Evolutionary conservation across 768 basidiomycete species (phyloP).

Genomic region (Suillus spraguei): DNA sequence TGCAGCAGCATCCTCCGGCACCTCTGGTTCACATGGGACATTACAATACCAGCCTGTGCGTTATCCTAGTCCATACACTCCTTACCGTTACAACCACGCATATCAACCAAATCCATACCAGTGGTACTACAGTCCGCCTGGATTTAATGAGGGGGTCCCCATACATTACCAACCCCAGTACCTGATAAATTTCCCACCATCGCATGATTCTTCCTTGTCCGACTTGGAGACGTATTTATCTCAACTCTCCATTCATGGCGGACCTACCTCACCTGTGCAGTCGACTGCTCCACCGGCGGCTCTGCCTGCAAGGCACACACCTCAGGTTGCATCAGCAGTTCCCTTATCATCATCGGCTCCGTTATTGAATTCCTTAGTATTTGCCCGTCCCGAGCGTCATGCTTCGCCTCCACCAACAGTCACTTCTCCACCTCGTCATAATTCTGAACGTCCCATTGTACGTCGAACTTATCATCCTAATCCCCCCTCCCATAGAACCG

Average conservation of each 20-base stretch:
- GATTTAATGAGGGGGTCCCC: constrained; percentile 33
- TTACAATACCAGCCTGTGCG: constrained; percentile 20
- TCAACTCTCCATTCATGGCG: constrained; percentile 19
- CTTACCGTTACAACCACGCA: constrained; percentile 40
- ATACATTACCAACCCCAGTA: constrained; percentile 37
- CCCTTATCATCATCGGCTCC: constrained; percentile 12
- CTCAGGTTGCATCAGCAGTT: background rate
- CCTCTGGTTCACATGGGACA: constrained; percentile 21
- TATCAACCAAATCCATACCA: constrained; percentile 41
- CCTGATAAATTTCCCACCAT: constrained; percentile 32
- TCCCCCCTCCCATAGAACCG: constrained; percentile 73
- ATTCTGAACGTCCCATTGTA: constrained; percentile 33
- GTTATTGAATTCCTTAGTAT: constrained; percentile 1
- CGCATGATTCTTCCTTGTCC: constrained; percentile 18
- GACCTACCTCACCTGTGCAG: constrained; percentile 17
- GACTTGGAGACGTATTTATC: constrained; percentile 25
- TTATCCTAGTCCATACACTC: constrained; percentile 34
- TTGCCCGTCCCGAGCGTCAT: background rate
- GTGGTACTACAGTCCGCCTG: constrained; percentile 46
- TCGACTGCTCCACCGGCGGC: constrained; percentile 6
- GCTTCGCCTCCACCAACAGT: constrained; percentile 12
- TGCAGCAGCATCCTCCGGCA: constrained; percentile 27
- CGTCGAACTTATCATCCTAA: constrained; percentile 71
- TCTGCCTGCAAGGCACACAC: background rate
- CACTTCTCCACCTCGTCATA: too few relatives aligned